A percentile compares a stretch with the other conserved stretches of the same genome.
phyloP scores from a whole-genome alignment of 1,284 basidiomycete species.

The Fistulinella staudtii region DNA sequence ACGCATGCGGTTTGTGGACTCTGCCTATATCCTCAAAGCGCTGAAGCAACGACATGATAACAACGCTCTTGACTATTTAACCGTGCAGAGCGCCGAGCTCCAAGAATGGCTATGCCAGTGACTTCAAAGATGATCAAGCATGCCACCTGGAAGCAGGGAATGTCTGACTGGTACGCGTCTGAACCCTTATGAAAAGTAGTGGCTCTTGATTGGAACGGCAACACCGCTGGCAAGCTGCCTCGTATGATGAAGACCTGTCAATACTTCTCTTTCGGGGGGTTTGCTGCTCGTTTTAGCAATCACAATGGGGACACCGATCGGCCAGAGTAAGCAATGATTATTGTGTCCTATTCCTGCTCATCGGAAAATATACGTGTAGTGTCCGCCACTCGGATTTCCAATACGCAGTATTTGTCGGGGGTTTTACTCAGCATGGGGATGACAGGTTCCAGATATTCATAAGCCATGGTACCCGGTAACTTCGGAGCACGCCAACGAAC shows the following conservation, averaged over 20 bases:
- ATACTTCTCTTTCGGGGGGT: background rate
- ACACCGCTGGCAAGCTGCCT: background rate
- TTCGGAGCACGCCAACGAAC: background rate
- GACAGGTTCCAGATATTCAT: conserved; percentile 2
- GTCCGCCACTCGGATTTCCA: background rate
- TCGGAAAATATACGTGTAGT: conserved; percentile 6
- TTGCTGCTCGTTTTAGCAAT: conserved; percentile 11
- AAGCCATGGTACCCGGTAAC: background rate
- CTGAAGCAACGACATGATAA: no score
- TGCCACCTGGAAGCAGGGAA: background rate
- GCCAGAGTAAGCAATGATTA: conserved; percentile 20
- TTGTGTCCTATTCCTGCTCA: conserved; percentile 18
- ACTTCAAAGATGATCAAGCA: no score
- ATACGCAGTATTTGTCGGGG: conserved; percentile 2
- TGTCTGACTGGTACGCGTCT: background rate
- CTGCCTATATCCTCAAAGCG: no score
- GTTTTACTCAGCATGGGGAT: conserved; percentile 11
- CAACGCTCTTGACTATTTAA: no score
- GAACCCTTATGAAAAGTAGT: conserved; percentile 5
- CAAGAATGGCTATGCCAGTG: no score
- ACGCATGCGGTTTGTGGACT: conserved; percentile 2
- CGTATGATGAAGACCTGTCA: conserved; percentile 8
- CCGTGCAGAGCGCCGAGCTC: no score
- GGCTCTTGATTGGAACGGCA: conserved; percentile 6
- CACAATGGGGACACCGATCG: conserved; percentile 9